Evolutionary conservation across 2,329 filamentous ascomycete genomes (phyloP).

Genomic region (Cladobotryum mycophilum): DNA sequence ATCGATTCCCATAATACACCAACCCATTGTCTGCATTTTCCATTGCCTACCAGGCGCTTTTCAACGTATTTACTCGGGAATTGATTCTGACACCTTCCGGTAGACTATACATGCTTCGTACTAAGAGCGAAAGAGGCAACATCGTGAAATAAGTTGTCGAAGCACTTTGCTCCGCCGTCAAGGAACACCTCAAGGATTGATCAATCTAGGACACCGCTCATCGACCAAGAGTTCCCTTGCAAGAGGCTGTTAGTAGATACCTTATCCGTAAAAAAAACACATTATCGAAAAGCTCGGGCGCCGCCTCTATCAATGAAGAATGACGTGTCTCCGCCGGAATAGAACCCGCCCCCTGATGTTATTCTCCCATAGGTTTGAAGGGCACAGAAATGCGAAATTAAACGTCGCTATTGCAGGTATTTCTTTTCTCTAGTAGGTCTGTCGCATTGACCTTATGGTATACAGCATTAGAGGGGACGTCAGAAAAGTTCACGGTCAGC

Average conservation of each 20-base stretch:
- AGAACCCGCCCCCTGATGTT: constrained; percentile 21
- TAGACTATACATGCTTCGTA: constrained; percentile 15
- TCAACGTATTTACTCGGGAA: constrained; percentile 18
- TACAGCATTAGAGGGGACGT: constrained; percentile 43
- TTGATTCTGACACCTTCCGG: constrained; percentile 17
- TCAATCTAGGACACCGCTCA: constrained; percentile 29
- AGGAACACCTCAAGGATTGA: constrained; percentile 31
- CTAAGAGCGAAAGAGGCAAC: constrained; percentile 20
- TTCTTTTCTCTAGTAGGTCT: constrained; percentile 18
- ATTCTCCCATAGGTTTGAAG: constrained; percentile 21
- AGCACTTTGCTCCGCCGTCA: constrained; percentile 26
- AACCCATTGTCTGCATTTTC: constrained; percentile 1
- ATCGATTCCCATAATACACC: constrained; percentile 7
- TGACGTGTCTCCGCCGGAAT: constrained; percentile 20
- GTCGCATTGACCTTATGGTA: constrained; percentile 51
- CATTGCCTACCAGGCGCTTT: constrained; percentile 21
- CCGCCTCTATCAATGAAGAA: constrained; percentile 26
- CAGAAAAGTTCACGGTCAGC: constrained; percentile 44
- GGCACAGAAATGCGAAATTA: constrained; percentile 23
- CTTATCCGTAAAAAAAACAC: constrained; percentile 28
- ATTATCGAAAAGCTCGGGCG: constrained; percentile 22
- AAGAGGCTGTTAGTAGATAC: constrained; percentile 19
- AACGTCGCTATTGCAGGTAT: constrained; percentile 18
- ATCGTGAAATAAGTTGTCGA: constrained; percentile 26
- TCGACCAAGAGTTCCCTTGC: constrained; percentile 18